These are phyloP conservation scores for Magnaporthales sp. DNA, from an alignment of 2,329 filamentous ascomycete genomes.

Conservation along the genomic window DNA sequence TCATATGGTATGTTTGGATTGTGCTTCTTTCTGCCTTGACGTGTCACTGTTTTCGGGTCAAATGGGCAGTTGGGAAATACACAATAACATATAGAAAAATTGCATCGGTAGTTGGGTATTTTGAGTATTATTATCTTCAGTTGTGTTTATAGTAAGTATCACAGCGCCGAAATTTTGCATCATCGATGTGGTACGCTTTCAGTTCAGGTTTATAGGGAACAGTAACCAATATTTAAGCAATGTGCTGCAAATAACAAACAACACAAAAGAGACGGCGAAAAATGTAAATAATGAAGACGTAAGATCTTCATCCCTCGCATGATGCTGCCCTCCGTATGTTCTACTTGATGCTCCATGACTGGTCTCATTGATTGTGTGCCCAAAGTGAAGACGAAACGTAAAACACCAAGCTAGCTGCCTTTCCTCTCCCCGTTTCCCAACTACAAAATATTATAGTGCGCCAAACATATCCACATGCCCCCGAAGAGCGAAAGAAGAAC, in stretches of 20 bases:
- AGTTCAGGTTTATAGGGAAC: no score
- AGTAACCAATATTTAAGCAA: no score
- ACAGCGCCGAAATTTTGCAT: no score
- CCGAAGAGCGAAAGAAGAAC: not conserved
- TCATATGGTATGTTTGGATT: not conserved
- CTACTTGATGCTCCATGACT: not conserved
- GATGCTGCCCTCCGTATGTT: not conserved
- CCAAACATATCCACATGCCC: not conserved
- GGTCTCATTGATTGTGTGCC: not conserved
- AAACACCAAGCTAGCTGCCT: slow-evolving; percentile 1
- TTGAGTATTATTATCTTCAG: no score
- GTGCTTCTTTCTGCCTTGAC: not conserved
- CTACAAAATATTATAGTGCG: slow-evolving; percentile 1
- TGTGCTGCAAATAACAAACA: not conserved
- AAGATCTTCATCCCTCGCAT: not conserved
- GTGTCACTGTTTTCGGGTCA: not conserved
- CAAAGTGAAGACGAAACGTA: not conserved
- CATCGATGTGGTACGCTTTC: no score
- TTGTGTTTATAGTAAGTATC: no score
- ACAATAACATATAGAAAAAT: no score
- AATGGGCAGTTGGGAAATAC: no score
- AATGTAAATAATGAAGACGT: not conserved
- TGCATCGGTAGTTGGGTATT: no score
- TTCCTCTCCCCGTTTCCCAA: not conserved
- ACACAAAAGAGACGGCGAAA: not conserved